Percentiles rank a stretch among this genome's conserved stretches.
phyloP scores from a whole-genome alignment of 208 protist genomes.

The Leptomonas pyrrhocoris region DNA sequence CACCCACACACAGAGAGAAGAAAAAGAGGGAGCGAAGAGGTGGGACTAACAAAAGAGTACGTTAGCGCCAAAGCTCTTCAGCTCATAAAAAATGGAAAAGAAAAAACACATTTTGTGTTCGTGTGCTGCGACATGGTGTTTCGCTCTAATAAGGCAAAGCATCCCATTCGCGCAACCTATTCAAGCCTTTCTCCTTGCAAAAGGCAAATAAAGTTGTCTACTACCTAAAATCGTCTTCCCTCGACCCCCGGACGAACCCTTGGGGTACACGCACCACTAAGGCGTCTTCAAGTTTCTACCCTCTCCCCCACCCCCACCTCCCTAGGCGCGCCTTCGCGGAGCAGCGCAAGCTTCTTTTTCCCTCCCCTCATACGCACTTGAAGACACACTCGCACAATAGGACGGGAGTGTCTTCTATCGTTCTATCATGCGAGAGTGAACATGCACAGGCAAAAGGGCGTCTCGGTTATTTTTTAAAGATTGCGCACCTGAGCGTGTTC shows the following conservation, averaged over 20 bases:
- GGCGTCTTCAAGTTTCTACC: conserved; percentile 27
- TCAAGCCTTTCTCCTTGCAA: neutral
- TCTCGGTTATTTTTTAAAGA: too few species aligned
- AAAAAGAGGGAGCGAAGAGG: neutral
- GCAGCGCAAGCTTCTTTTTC: conserved; percentile 22
- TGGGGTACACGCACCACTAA: conserved; percentile 36
- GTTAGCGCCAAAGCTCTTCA: neutral
- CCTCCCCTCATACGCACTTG: neutral
- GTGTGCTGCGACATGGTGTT: conserved; percentile 12
- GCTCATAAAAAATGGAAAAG: conserved; percentile 16
- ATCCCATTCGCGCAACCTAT: neutral
- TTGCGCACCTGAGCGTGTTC: neutral
- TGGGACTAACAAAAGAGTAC: neutral
- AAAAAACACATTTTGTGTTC: conserved; percentile 1
- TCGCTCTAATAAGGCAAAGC: neutral
- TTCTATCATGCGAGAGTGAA: too few species aligned
- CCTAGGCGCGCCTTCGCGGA: neutral
- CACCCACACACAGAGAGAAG: too few species aligned
- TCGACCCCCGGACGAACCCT: conserved; percentile 27
- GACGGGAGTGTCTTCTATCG: too few species aligned
- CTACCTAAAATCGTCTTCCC: conserved; percentile 34
- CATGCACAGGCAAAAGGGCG: too few species aligned
- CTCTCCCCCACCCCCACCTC: conserved; percentile 15
- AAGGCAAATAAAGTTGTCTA: conserved; percentile 8
- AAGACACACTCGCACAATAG: too few species aligned